Conservation (phyloP, 1,139 yeast genomes). For the Fermentozyma sake region DNA sequence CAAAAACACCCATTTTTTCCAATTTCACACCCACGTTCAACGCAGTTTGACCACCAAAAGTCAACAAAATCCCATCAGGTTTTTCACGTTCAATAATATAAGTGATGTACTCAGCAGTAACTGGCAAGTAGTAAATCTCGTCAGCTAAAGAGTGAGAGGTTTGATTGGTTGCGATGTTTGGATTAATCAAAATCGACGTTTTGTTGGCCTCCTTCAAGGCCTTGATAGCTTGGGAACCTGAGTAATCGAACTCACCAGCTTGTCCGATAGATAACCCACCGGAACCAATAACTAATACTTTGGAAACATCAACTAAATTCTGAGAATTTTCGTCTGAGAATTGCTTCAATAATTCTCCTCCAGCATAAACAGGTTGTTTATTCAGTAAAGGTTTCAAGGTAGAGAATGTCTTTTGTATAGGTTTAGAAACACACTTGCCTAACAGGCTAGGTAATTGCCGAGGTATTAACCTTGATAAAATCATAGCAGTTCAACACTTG, state of each 20-base stretch:
- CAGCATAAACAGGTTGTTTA: slow-evolving; percentile 42
- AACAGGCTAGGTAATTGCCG: no score
- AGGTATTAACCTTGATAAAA: no score
- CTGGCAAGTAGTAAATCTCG: slow-evolving; percentile 92
- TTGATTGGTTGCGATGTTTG: slow-evolving; percentile 96
- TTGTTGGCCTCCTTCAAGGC: slow-evolving; percentile 91
- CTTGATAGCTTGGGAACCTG: slow-evolving; percentile 96
- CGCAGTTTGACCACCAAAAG: slow-evolving; percentile 98
- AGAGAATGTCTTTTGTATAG: no score
- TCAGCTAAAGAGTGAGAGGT: slow-evolving; percentile 95
- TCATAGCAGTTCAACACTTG: no score
- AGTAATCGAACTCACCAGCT: slow-evolving; percentile 98
- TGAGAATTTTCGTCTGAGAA: slow-evolving; percentile 45
- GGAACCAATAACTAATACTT: slow-evolving; percentile 91
- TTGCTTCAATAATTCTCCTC: slow-evolving; percentile 48
- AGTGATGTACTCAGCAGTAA: slow-evolving; percentile 91
- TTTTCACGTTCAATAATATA: slow-evolving; percentile 92
- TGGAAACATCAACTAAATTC: slow-evolving; percentile 76
- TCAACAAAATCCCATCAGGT: slow-evolving; percentile 91
- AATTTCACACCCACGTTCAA: slow-evolving; percentile 92
- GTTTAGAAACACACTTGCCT: no score
- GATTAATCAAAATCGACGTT: slow-evolving; percentile 82
- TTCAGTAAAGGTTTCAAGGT: slow-evolving; percentile 3
- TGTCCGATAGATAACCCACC: slow-evolving; percentile 98
- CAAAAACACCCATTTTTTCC: slow-evolving; percentile 90